These are phyloP conservation scores for Penicillium manginii DNA, from an alignment of 495 filamentous ascomycete species.

Conservation along the genomic window DNA sequence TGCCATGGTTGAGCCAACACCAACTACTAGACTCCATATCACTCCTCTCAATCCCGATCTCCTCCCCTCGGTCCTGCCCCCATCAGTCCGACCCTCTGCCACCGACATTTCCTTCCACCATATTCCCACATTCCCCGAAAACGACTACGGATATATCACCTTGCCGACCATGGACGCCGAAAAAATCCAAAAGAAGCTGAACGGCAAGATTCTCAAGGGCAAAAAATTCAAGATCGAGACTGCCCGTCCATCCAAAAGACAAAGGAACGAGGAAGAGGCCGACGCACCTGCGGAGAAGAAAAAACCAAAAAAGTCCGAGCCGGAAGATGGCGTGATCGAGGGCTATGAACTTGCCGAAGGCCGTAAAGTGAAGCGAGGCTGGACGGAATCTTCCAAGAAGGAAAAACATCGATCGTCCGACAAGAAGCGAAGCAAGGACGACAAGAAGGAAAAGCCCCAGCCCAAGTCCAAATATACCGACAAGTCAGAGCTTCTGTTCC, in stretches of 20 bases:
- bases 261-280: slow-evolving; percentile 37
- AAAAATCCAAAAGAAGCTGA: slow-evolving; percentile 89
- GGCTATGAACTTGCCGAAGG: slow-evolving; percentile 74
- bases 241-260: slow-evolving; percentile 64
- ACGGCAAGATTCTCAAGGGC: slow-evolving; percentile 84
- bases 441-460: slow-evolving; percentile 61
- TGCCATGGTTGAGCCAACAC: slow-evolving; percentile 29
- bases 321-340: slow-evolving; percentile 62
- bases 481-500: slow-evolving; percentile 78
- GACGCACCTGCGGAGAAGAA: slow-evolving; percentile 36
- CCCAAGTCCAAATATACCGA: slow-evolving; percentile 78
- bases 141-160: slow-evolving; percentile 85
- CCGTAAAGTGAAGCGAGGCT: slow-evolving; percentile 85
- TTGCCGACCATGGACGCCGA: slow-evolving; percentile 79
- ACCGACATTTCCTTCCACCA: slow-evolving; percentile 82
- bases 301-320: slow-evolving; percentile 64
- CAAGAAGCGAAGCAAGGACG: slow-evolving; percentile 54
- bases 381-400: slow-evolving; percentile 71
- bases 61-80: slow-evolving; percentile 67
- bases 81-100: slow-evolving; percentile 66
- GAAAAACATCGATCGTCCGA: slow-evolving; percentile 45
- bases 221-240: slow-evolving; percentile 81
- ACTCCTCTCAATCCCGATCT: slow-evolving; percentile 78
- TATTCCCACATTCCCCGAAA: slow-evolving; percentile 85
- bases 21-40: slow-evolving; percentile 74